Percentiles rank a stretch among this genome's conserved stretches.
Conservation (phyloP, 352 stramenopile species). For the Globisporangium lucens region DNA sequence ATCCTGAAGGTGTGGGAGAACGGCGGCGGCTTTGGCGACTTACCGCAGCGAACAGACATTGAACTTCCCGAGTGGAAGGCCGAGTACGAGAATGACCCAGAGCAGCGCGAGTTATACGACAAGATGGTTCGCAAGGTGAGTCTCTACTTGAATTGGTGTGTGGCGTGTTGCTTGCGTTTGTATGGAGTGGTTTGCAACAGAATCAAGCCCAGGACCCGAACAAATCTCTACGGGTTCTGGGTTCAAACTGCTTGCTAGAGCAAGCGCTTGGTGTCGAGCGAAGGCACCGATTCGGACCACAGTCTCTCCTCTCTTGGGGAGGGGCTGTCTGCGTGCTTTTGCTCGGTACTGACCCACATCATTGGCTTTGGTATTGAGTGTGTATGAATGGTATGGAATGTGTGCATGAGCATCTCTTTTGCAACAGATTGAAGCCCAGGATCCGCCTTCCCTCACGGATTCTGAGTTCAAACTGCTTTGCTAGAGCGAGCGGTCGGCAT, state of each 20-base stretch:
- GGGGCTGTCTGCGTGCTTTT: neutral
- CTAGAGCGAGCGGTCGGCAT: neutral
- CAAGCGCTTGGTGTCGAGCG: neutral
- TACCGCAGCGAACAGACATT: neutral
- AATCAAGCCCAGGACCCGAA: neutral
- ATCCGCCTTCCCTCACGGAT: neutral
- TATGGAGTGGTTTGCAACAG: neutral
- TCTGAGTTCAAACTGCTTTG: neutral
- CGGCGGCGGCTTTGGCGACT: neutral
- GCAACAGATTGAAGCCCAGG: neutral
- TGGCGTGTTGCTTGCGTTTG: neutral
- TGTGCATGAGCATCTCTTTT: neutral
- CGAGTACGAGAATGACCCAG: neutral
- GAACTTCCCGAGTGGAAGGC: neutral
- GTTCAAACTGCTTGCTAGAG: slow-evolving; percentile 2
- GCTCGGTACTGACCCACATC: neutral
- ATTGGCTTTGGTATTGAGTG: neutral
- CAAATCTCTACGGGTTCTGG: neutral
- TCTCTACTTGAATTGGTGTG: neutral
- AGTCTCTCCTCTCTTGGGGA: neutral
- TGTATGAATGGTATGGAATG: neutral
- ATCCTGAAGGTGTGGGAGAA: neutral
- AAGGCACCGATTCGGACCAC: neutral
- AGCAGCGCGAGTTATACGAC: neutral
- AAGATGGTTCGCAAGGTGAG: neutral